Evolutionary conservation across 176 grass and related monocot species (phyloP).

Genomic region (Canna indica): DNA sequence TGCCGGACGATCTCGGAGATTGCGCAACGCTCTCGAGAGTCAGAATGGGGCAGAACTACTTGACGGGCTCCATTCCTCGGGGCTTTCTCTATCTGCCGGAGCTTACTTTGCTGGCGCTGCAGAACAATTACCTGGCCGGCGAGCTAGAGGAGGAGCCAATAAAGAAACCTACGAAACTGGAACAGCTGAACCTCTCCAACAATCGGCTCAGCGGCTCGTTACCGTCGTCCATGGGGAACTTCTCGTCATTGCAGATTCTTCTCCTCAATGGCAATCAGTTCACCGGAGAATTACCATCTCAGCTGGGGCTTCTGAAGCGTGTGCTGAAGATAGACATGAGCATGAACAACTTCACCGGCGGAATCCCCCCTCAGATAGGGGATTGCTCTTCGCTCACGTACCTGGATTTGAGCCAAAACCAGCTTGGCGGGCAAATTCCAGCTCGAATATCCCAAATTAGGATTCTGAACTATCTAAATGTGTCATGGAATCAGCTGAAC

Average conservation of each 20-base stretch:
- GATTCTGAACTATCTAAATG: slow-evolving; percentile 80
- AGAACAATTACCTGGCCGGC: slow-evolving; percentile 69
- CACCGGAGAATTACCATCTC: slow-evolving; percentile 40
- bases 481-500: slow-evolving; percentile 48
- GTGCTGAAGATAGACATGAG: slow-evolving; percentile 64
- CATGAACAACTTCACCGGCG: slow-evolving; percentile 41
- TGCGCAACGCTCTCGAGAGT: slow-evolving; percentile 55
- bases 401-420: slow-evolving; percentile 62
- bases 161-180: slow-evolving; percentile 30
- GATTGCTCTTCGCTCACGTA: slow-evolving; percentile 52
- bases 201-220: slow-evolving; percentile 47
- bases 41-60: slow-evolving; percentile 65
- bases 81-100: slow-evolving; percentile 58
- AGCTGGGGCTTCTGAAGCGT: slow-evolving; percentile 49
- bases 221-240: slow-evolving; percentile 47
- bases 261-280: slow-evolving; percentile 49
- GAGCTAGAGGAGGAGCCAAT: slow-evolving; percentile 22
- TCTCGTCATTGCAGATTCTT: slow-evolving; percentile 65
- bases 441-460: slow-evolving; percentile 31
- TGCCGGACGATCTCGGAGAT: slow-evolving; percentile 47
- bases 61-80: slow-evolving; percentile 56
- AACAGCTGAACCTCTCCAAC: slow-evolving; percentile 59
- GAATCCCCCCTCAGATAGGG: slow-evolving; percentile 45
- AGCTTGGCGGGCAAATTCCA: slow-evolving; percentile 55
- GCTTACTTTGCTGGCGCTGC: slow-evolving; percentile 70